Base-by-base conservation (phyloP, 805 yeast genomes). In the Torulaspora maleeae region DNA sequence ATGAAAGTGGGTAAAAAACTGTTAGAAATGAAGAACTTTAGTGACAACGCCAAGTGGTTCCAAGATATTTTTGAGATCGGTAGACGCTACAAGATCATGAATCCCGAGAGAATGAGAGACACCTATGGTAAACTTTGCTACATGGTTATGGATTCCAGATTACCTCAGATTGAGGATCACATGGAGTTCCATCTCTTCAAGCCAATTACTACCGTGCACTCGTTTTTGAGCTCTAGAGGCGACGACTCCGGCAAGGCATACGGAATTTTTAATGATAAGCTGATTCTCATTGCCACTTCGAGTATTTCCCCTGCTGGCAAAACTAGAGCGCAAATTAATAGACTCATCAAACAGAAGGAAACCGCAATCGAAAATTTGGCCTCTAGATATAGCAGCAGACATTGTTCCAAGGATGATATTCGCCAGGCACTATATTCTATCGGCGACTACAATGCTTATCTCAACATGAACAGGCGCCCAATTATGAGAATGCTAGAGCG, bases 91-190 rank as follows among this genome's bases (percentile, higher is more conserved):
- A 85, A 85, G 60, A 80, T 86, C 55, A 82, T 85, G 89, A 85
- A 85, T 57, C 95, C 95, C 0, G 89, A 85, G 54, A 74, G 79
- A 55, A 81, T 86, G 86, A 74, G 89, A 50, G 86, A 82, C 56
- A 80, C 80, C 4, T 86, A 80, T 61, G 95, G 95, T 37, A 84
- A 85, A 56, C 68, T 86, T 46, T 82, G 86, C 67, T 85, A 85
- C 63, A 86, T 85, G 85, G 80, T 84, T 29, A 85, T 86, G 93
- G 95, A 85, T 63, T 85, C 93, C 2, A 69, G 86, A 38, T 64
- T 83, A 24, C 84, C 88, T 0, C 88, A 84, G 53, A 77, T 85
- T 48, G 77, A 75, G 52, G 78, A 76, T 12, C 80, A 79, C 41
- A 76, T 85, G 82, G 91, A 82, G 49, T 86, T 85, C 61, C 87